These are phyloP conservation scores for Eutypa lata DNA, from an alignment of 2,329 filamentous ascomycete species.

Conservation along the genomic window DNA sequence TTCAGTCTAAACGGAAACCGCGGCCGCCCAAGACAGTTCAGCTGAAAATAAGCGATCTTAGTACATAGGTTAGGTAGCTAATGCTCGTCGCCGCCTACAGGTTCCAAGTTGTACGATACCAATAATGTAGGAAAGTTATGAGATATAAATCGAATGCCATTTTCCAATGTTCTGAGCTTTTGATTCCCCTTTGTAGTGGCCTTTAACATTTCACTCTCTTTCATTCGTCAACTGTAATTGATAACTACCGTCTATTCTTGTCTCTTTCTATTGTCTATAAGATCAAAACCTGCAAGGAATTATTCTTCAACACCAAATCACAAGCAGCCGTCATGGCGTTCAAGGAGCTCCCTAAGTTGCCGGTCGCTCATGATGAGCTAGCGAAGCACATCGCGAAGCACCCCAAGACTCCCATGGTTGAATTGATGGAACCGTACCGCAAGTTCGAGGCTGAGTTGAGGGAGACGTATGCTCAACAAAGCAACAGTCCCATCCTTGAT, in stretches of 20 bases:
- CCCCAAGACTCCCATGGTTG: conserved; percentile 48
- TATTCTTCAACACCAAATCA: background rate
- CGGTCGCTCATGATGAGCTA: conserved; percentile 43
- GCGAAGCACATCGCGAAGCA: conserved; percentile 53
- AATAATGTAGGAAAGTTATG: no score
- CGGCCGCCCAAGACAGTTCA: background rate
- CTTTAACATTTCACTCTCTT: no score
- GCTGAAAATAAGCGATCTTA: background rate
- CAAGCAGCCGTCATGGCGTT: conserved; percentile 32
- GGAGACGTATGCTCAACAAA: conserved; percentile 66
- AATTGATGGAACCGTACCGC: conserved; percentile 65
- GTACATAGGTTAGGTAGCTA: background rate
- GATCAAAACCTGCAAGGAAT: no score
- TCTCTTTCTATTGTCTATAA: no score
- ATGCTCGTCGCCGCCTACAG: background rate
- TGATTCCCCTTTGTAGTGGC: no score
- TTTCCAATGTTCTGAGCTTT: no score
- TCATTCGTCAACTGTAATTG: background rate
- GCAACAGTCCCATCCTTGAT: conserved; percentile 53
- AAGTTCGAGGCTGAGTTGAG: conserved; percentile 65
- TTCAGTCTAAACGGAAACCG: background rate
- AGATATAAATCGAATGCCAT: no score
- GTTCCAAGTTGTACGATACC: background rate
- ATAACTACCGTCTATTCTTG: background rate
- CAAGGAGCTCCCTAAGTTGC: conserved; percentile 41